Evolutionary conservation across 768 basidiomycete species (phyloP), one percentile per base, ranked within the genome.

Genomic region (Suillus americanus): DNA sequence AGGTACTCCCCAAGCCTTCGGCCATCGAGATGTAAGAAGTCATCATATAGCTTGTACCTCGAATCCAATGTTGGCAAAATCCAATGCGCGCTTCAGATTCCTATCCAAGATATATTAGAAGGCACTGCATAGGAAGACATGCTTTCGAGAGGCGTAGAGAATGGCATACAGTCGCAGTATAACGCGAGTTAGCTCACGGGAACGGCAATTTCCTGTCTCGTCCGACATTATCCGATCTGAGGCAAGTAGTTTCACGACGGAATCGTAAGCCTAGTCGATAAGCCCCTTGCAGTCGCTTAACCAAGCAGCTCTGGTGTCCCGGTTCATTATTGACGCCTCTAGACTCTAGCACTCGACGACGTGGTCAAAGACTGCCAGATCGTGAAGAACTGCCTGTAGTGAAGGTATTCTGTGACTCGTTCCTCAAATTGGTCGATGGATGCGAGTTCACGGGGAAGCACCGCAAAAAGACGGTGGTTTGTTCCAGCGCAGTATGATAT

Each of bases 21-120:
- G 9, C 87, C 87, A 35, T 85, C 83, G 54, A 83, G 81, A 6
- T 69, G 74, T 30, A 90, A 80, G 75, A 97, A 97, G 74, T 94
- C 94, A 67, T 92, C 87, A 70, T 95, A 95, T 16, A 97, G 77
- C 69, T 86, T 86, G 77, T 92, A 91, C 51, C 92, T 85, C 65
- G 94, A 93, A 74, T 95, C 94, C 95, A 7, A 98, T 80, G 68
- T 92, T 94, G n/a, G 87, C 87, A 5, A 98, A 82, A 53, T 89
- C 81, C 65, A 98, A 76, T 0, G 90, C 88, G 10, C 84, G 84
- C 68, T 90, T 88, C 35, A 97, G 79, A 75, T 93, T 91, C 62
- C 95, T 96, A 66, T 30, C 54, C 4, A 2, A 16, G n/a, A 12
- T 23, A 28, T 57, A 43, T 53, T 25, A 50, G 30, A 45, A 13